Conservation (phyloP, 129 eudicot genomes). For the Tagetes patula region DNA sequence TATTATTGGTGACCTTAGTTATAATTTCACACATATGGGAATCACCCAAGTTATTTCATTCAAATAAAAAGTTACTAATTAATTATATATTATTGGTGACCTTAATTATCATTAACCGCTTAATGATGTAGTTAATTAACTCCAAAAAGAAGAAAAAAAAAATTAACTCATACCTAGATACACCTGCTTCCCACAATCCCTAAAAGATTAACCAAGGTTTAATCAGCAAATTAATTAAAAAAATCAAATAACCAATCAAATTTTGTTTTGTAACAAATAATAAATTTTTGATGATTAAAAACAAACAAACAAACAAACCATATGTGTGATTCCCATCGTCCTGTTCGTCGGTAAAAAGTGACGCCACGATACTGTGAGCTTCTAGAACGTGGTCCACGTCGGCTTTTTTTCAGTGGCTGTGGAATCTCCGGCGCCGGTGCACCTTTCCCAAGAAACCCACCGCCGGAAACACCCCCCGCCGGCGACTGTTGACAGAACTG, state of each 20-base stretch:
- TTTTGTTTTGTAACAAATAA: not conserved
- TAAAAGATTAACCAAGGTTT: conserved; percentile 24
- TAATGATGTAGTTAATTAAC: too few species aligned
- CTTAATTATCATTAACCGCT: too few species aligned
- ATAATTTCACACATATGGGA: too few species aligned
- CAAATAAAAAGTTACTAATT: too few species aligned
- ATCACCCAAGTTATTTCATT: too few species aligned
- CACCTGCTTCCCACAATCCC: conserved; percentile 99
- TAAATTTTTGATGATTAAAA: not conserved
- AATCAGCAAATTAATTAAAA: not conserved
- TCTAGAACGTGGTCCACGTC: conserved; percentile 80
- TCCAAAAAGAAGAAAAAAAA: not conserved
- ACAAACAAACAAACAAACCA: not conserved
- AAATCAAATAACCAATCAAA: not conserved
- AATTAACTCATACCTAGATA: conserved; percentile 62
- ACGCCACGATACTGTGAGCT: conserved; percentile 17
- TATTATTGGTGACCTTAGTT: too few species aligned
- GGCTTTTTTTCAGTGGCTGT: conserved; percentile 80
- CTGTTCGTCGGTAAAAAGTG: conserved; percentile 10
- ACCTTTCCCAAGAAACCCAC: conserved; percentile 1
- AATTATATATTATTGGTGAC: too few species aligned
- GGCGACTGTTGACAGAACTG: conserved; percentile 59
- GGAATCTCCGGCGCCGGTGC: conserved; percentile 39
- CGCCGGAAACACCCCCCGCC: conserved; percentile 2
- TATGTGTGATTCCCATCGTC: conserved; percentile 22